Evolutionary conservation across 768 basidiomycete species (phyloP).

Genomic region (Rhizopogon rudus): DNA sequence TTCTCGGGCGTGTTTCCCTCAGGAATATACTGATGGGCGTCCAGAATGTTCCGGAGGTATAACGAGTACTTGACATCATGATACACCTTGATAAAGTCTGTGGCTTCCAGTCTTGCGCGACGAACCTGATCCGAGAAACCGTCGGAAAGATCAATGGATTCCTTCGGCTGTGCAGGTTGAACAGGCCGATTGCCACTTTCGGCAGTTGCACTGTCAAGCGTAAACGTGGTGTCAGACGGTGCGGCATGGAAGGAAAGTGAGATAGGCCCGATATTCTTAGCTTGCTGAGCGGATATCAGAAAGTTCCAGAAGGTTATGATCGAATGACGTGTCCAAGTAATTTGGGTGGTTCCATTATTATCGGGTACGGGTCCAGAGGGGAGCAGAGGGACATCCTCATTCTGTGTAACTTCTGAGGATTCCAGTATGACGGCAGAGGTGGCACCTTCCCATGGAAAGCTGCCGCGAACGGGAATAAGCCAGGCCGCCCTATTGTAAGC

Average conservation of each 20-base stretch:
- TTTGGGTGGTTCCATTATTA: conserved; percentile 15
- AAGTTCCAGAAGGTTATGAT: conserved; percentile 47
- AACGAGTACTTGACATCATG: conserved; percentile 48
- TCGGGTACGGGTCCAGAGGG: conserved; percentile 9
- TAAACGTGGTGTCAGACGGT: conserved; percentile 7
- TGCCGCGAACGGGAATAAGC: conserved; percentile 55
- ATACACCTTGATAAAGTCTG: conserved; percentile 57
- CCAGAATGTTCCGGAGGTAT: conserved; percentile 43
- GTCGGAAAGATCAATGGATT: conserved; percentile 4
- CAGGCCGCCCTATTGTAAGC: conserved; percentile 43
- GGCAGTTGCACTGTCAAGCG: conserved; percentile 11
- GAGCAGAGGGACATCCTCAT: conserved; percentile 13
- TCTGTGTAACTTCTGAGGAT: conserved; percentile 11
- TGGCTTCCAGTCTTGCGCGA: conserved; percentile 20
- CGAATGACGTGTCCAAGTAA: conserved; percentile 44
- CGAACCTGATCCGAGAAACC: conserved; percentile 11
- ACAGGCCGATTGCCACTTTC: conserved; percentile 20
- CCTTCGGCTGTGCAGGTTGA: conserved; percentile 13
- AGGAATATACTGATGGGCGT: conserved; percentile 40
- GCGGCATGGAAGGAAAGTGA: conserved; percentile 45
- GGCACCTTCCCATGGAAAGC: conserved; percentile 41
- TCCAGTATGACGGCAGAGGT: conserved; percentile 40
- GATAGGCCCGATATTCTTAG: conserved; percentile 37
- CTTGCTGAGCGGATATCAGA: conserved; percentile 35
- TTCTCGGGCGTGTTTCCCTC: background rate